A percentile compares a stretch with the other conserved stretches of the same genome.
Evolutionary conservation across 2,329 filamentous ascomycete genomes (phyloP).

Genomic region (Beauveria medogensis): DNA sequence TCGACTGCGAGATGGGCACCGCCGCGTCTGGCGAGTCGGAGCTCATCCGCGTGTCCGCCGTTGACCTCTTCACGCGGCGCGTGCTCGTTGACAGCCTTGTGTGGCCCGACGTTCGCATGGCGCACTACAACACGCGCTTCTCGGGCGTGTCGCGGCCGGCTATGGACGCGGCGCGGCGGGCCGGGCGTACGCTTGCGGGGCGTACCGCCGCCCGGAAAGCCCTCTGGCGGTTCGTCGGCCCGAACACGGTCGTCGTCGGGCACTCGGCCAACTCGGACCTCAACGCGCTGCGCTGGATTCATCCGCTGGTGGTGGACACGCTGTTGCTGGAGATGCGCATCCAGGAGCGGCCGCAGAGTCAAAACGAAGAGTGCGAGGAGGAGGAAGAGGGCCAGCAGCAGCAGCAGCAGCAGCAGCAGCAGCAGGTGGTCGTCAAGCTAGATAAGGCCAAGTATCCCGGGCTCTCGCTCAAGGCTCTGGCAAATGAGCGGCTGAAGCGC

Average conservation of each 20-base stretch:
- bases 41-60: conserved; percentile 41
- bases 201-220: conserved; percentile 31
- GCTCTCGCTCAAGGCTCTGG: conserved; percentile 33
- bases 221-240: conserved; percentile 36
- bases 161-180: conserved; percentile 28
- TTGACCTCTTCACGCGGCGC: conserved; percentile 43
- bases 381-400: background rate
- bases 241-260: conserved; percentile 39
- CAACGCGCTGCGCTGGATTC: conserved; percentile 38
- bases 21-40: conserved; percentile 36
- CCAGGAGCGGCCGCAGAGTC: conserved; percentile 12
- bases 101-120: conserved; percentile 35
- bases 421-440: background rate
- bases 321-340: conserved; percentile 24
- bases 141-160: conserved; percentile 37
- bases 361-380: background rate
- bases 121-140: conserved; percentile 40
- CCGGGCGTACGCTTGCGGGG: conserved; percentile 30
- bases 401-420: background rate
- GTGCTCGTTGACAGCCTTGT: conserved; percentile 44
- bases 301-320: conserved; percentile 37
- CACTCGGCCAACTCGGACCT: conserved; percentile 38
- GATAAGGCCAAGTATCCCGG: conserved; percentile 13
- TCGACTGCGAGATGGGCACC: conserved; percentile 51
- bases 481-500: conserved; percentile 27